Evolutionary conservation across 805 yeast species (phyloP), one percentile per base, ranked within the genome.

Genomic region (Jamesozyma hellenica): DNA sequence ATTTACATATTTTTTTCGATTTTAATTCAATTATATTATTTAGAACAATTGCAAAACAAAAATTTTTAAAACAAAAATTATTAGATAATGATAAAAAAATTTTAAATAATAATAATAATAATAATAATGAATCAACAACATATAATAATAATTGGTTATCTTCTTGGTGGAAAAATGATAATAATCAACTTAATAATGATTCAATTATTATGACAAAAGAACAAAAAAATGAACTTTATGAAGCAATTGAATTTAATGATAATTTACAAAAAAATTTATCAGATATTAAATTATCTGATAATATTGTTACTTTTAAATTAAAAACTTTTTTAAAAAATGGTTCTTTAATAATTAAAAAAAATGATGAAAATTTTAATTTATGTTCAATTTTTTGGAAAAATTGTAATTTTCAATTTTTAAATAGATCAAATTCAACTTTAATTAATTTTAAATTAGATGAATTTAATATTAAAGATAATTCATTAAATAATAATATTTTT

Each of bases 171-270:
- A 67, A 74, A 43, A 34, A 53, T 1, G 43, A 53, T 2, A 52
- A 14, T 13, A 15, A 15, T 11, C 6, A 55, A 3, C 52, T 51
- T 2, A 43, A 49, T 1, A 61, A 63, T 6, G 65, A 67, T 3
- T 56, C 64, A 8, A 56, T 78, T 21, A 65, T 67, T 6, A 72
- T 92, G 57, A 75, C 92, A 0, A 95, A 85, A 12, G 95, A 87
- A 48, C 96, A 92, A 53, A 71, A 84, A 46, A 72, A 85, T 53
- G 98, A 94, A 43, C 67, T 92, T 16, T 88, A 86, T 53, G 94
- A 85, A 44, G 94, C 96, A 0, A 88, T 92, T 47, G 99, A 88
- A 46, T 88, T 79, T 49, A 84, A 88, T 49, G 95, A 88, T 45
- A 61, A 72, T 36, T 66, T 65, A 18, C 37, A 38, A 6, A 40